Evolutionary conservation across 1,139 yeast genomes (phyloP), one percentile per base, ranked within the genome.

Genomic region (Hanseniaspora gamundiae): DNA sequence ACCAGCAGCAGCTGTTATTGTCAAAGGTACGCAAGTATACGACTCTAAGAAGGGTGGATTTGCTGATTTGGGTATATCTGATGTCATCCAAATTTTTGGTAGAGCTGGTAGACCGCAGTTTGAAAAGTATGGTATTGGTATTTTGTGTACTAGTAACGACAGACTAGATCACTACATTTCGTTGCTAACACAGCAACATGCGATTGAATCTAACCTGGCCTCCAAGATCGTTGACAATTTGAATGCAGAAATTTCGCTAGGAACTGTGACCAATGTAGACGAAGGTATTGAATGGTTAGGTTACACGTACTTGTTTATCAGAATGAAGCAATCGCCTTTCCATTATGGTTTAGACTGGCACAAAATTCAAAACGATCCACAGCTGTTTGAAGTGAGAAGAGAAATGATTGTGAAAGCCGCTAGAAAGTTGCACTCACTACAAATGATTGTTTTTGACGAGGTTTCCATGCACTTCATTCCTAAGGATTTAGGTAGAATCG

Each of bases 101-200:
- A 84, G 99, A 68, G 98, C 98, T 35, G 99, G 99, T 65, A 78
- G 99, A 66, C 99, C 99, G 0, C 98, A 94, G 54, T 93, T 78
- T 63, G 65, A 63, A 11, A 76, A 76, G 47, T 81, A 74, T 58
- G 99, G 98, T 69, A 84, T 91, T 2, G 97, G 97, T 67, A 80
- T 87, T 35, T 68, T 93, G 44, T 78, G 93, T 59, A 91, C 98
- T 0, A 73, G 94, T 0, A 71, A 75, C 49, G 97, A 88, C 57
- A 70, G 76, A 45, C 64, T 93, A 24, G 94, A 87, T 52, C 95
- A 86, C 55, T 93, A 91, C 56, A 74, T 93, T 21, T 78, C 94
- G 0, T 70, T 88, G 30, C 74, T 93, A 27, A 80, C 95, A 0
- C 95, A 93, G 50, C 98, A 93, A 57, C 95, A 87, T 63, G 96